phyloP scores from a whole-genome alignment of 371 early-diverging fungal genomes.

The Paraphysoderma sedebokerense region DNA sequence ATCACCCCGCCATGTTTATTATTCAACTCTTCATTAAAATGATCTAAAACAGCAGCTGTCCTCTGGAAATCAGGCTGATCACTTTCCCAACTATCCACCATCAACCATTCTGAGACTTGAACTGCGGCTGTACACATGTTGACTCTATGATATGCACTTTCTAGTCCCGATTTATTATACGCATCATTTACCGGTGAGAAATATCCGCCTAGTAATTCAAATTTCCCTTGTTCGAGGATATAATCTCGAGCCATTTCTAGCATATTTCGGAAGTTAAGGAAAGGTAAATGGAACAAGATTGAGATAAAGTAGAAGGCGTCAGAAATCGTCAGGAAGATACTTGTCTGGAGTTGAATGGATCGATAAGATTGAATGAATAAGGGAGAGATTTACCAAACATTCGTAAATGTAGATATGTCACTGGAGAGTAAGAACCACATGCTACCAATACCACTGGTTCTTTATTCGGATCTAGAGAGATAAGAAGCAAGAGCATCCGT shows the following conservation, averaged over 20 bases:
- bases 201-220: slow-evolving; percentile 84
- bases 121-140: slow-evolving; percentile 85
- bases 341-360: background rate
- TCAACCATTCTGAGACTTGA: slow-evolving; percentile 68
- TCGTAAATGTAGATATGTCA: slow-evolving; percentile 90
- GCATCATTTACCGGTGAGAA: slow-evolving; percentile 89
- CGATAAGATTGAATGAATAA: background rate
- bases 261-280: no score
- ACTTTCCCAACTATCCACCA: slow-evolving; percentile 94
- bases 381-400: slow-evolving; percentile 71
- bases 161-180: slow-evolving; percentile 82
- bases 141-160: slow-evolving; percentile 66
- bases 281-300: background rate
- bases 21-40: slow-evolving; percentile 79
- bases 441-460: slow-evolving; percentile 85
- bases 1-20: slow-evolving; percentile 30
- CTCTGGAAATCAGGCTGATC: slow-evolving; percentile 58
- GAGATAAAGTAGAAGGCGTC: background rate
- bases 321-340: background rate
- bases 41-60: slow-evolving; percentile 83
- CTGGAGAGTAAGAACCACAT: slow-evolving; percentile 93
- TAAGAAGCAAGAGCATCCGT: no score
- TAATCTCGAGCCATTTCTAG: slow-evolving; percentile 88
- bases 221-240: slow-evolving; percentile 47
- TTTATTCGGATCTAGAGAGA: slow-evolving; percentile 63